Percentiles rank a stretch among this genome's conserved stretches.
Evolutionary conservation across 208 protist genomes (phyloP).

Genomic region (Crithidia fasciculata): DNA sequence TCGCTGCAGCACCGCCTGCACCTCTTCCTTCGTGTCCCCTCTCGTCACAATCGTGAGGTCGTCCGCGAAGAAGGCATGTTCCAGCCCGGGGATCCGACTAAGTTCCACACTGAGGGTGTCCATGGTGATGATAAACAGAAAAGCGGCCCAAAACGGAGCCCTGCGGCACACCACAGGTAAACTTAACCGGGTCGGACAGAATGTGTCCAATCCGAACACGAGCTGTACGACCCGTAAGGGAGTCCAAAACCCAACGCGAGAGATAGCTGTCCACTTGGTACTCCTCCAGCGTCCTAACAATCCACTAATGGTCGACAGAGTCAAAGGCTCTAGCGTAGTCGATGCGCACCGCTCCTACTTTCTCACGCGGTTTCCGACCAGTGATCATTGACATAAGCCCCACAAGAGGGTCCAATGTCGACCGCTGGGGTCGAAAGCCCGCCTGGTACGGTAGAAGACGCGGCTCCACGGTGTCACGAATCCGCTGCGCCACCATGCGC

Average conservation of each 20-base stretch:
- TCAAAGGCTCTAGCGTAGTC: background rate
- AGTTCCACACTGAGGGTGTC: conserved; percentile 14
- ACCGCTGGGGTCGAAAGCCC: conserved; percentile 24
- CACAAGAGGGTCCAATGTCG: conserved; percentile 25
- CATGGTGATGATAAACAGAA: conserved; percentile 31
- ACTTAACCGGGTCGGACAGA: background rate
- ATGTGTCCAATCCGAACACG: background rate
- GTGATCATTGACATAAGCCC: background rate
- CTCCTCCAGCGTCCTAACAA: background rate
- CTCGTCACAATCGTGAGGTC: conserved; percentile 9
- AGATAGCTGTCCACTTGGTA: background rate
- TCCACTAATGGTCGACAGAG: background rate
- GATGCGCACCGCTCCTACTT: background rate
- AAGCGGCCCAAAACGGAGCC: conserved; percentile 29
- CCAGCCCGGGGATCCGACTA: background rate
- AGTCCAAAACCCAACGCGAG: background rate
- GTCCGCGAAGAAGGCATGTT: conserved; percentile 33
- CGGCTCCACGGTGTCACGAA: conserved; percentile 19
- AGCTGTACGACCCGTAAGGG: background rate
- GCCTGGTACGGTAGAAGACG: conserved; percentile 16
- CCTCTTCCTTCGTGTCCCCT: too few species aligned
- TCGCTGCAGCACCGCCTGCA: background rate
- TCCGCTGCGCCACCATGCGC: conserved; percentile 19
- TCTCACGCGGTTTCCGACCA: background rate
- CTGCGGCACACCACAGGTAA: conserved; percentile 26